These are phyloP conservation scores for Backusella psychrophila DNA, from an alignment of 192 early-diverging fungal species.

Conservation along the genomic window DNA sequence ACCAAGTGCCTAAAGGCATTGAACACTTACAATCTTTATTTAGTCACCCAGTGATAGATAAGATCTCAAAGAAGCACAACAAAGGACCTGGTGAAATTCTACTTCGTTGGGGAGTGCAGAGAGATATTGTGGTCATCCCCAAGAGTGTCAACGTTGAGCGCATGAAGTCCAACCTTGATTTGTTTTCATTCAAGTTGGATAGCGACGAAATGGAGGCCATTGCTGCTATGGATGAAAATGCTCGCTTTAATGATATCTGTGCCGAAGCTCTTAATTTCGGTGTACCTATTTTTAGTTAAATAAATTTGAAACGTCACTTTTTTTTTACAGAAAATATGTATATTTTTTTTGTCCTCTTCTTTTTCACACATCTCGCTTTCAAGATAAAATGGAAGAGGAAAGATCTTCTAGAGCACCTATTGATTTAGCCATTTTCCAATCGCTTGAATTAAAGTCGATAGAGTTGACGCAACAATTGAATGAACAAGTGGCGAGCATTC, in stretches of 20 bases:
- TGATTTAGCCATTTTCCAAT: slow-evolving; percentile 8
- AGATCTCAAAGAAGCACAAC: slow-evolving; percentile 50
- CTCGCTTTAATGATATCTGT: slow-evolving; percentile 45
- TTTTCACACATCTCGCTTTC: too few relatives aligned
- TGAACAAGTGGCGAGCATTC: slow-evolving; percentile 1
- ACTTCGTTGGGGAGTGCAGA: slow-evolving; percentile 63
- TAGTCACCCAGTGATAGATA: slow-evolving; percentile 40
- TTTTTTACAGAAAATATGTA: too few relatives aligned
- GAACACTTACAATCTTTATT: slow-evolving; percentile 40
- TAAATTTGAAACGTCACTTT: background rate
- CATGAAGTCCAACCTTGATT: slow-evolving; percentile 52
- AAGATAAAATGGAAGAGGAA: background rate
- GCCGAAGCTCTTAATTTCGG: slow-evolving; percentile 31
- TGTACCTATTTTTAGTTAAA: slow-evolving; percentile 45
- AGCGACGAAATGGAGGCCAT: slow-evolving; percentile 47
- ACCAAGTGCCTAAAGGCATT: slow-evolving; percentile 11
- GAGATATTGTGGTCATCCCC: slow-evolving; percentile 63
- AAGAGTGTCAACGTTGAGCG: slow-evolving; percentile 56
- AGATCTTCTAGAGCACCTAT: background rate
- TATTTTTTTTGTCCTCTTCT: too few relatives aligned
- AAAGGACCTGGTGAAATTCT: slow-evolving; percentile 57
- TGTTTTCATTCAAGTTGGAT: slow-evolving; percentile 43
- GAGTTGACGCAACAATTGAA: slow-evolving; percentile 1
- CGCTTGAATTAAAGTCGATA: background rate
- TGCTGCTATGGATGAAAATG: slow-evolving; percentile 36